Conservation (phyloP, 1,139 yeast species). For the Geotrichum australiense region DNA sequence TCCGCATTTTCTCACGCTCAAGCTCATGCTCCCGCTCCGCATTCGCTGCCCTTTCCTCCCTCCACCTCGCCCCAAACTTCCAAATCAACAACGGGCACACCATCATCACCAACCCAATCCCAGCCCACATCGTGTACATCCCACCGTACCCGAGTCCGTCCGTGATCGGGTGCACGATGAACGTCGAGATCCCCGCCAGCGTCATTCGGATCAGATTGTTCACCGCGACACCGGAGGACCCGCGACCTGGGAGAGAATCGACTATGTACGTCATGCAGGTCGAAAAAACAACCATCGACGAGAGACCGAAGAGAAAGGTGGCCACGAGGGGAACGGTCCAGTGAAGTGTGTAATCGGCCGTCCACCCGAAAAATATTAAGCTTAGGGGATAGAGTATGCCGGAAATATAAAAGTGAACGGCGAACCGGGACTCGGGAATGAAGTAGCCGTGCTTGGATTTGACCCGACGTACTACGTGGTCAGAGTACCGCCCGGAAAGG, state of each 20-base stretch:
- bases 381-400: slow-evolving; percentile 57
- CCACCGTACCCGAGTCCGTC: slow-evolving; percentile 58
- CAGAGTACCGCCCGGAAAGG: slow-evolving; percentile 77
- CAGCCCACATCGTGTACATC: slow-evolving; percentile 58
- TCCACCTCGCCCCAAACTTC: slow-evolving; percentile 52
- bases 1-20: too few species aligned
- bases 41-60: too few species aligned
- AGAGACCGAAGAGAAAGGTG: slow-evolving; percentile 72
- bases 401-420: slow-evolving; percentile 66
- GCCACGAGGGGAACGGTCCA: slow-evolving; percentile 78
- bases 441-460: slow-evolving; percentile 54
- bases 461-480: slow-evolving; percentile 48
- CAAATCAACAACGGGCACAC: slow-evolving; percentile 46
- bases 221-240: slow-evolving; percentile 83
- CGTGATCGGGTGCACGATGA: slow-evolving; percentile 62
- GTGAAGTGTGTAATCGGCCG: slow-evolving; percentile 53
- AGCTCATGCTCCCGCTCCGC: too few species aligned
- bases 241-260: slow-evolving; percentile 79
- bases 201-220: slow-evolving; percentile 69
- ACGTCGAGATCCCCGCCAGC: slow-evolving; percentile 70
- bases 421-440: slow-evolving; percentile 72
- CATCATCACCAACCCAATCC: slow-evolving; percentile 37
- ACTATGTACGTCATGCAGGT: slow-evolving; percentile 75
- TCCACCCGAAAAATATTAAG: slow-evolving; percentile 75
- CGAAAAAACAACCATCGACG: slow-evolving; percentile 79